Base-by-base conservation (phyloP, 2,329 filamentous ascomycete genomes). In the Chlorencoelia australis region DNA sequence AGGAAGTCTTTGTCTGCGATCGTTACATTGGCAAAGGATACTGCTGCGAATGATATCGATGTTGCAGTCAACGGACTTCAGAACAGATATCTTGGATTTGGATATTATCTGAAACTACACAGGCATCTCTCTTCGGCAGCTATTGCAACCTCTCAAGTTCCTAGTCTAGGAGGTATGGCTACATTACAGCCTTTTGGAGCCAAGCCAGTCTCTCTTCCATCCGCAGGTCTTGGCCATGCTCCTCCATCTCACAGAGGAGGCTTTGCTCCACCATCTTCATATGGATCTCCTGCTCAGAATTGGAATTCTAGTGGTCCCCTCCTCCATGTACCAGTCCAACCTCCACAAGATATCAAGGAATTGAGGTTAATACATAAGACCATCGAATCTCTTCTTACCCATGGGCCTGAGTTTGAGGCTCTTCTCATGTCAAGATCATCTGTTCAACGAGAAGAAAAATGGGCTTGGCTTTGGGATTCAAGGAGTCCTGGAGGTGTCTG, bases 381-480 rank as follows among this genome's bases (percentile, higher is more conserved):
- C 0, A 71, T 94, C 21, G 89, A 96, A 53, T 71, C 73, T 3
- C 67, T 96, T 0, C 64, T 95, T 7, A 74, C 77, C 15, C 76
- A 91, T 48, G 87, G 88, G 0, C 76, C 84, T 0, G 85, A 91
- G 52, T 93, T 94, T 42, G 91, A 98, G 59, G 87, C 88, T 4
- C 66, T 94, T 2, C 69, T 98, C 5, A 96, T 96, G 91, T 81
- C 79, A 33, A 71, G 84, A 13, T 75, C 82, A 0, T 77, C 87
- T 37, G 82, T 96, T 1, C 85, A 94, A 55, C 72, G 70, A 26
- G 84, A 94, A 41, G 84, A 94, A 57, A 87, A 81, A 47, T 96
- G 89, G 78, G 82, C 87, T 0, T 98, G 88, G 83, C 67, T 98
- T 4, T 98, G 85, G 79, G 82, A 96, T 57, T 73, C 87, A 14